Conservation (phyloP, 2,329 filamentous ascomycete species). For the Epichloe brachyelytri region DNA sequence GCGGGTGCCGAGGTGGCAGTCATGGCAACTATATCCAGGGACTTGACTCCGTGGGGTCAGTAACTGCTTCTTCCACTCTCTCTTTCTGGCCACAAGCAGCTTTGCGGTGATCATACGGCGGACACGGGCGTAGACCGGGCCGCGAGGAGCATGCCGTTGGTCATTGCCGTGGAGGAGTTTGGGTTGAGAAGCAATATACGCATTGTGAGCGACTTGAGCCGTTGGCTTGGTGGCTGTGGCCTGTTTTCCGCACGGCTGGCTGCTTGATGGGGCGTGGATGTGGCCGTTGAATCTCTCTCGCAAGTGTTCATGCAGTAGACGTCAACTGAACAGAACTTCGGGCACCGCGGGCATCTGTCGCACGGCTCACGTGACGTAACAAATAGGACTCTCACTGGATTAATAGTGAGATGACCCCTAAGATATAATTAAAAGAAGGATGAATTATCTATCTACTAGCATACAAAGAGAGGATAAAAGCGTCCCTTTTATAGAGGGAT, state of each 20-base stretch:
- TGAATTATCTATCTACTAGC: no score
- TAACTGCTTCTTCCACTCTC: neutral
- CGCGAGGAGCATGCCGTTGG: conserved; percentile 39
- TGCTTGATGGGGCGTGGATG: no score
- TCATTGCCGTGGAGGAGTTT: conserved; percentile 65
- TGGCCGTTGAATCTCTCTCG: no score
- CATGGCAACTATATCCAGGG: conserved; percentile 44
- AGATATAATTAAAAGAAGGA: no score
- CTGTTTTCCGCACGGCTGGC: no score
- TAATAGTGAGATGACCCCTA: no score
- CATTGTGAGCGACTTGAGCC: neutral
- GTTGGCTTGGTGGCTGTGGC: no score
- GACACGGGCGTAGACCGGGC: conserved; percentile 15
- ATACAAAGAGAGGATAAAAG: no score
- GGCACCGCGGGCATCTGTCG: conserved; percentile 18
- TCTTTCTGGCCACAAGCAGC: neutral
- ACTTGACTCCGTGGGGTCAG: conserved; percentile 30
- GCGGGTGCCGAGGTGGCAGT: conserved; percentile 54
- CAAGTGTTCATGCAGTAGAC: no score
- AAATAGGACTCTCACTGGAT: no score
- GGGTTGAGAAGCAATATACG: conserved; percentile 63
- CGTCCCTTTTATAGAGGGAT: no score
- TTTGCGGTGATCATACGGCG: conserved; percentile 8
- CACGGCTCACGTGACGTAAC: no score
- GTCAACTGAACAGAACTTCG: neutral